These are phyloP conservation scores for Kluyveromyces marxianus DNA, from an alignment of 1,139 yeast species.

Conservation along the genomic window DNA sequence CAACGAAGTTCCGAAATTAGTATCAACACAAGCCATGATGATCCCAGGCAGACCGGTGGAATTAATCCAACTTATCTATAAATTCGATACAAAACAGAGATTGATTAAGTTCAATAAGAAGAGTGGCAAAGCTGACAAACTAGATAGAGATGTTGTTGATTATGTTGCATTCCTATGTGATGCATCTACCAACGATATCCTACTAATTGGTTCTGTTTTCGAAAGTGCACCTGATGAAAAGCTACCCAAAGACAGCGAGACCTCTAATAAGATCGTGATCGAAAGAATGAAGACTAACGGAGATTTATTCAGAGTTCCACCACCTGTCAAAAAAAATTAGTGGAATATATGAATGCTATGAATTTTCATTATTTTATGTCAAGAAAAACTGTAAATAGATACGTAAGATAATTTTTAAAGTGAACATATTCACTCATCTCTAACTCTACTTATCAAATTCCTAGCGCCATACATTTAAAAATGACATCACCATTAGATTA, in stretches of 20 bases:
- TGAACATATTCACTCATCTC: background rate
- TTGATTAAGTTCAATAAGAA: slow-evolving; percentile 44
- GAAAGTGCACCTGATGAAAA: slow-evolving; percentile 45
- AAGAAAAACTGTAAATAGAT: background rate
- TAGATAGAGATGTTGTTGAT: slow-evolving; percentile 59
- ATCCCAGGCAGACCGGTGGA: slow-evolving; percentile 52
- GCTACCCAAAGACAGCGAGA: slow-evolving; percentile 30
- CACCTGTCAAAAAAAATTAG: slow-evolving; percentile 11
- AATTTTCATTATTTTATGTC: background rate
- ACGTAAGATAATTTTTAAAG: background rate
- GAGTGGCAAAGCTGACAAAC: slow-evolving; percentile 38
- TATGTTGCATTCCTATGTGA: slow-evolving; percentile 72
- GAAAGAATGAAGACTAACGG: slow-evolving; percentile 43
- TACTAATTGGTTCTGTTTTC: slow-evolving; percentile 73
- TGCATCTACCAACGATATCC: slow-evolving; percentile 57
- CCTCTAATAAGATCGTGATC: slow-evolving; percentile 32
- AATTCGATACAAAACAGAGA: slow-evolving; percentile 66
- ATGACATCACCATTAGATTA: background rate
- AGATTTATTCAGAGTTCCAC: slow-evolving; percentile 42
- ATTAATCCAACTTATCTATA: slow-evolving; percentile 68
- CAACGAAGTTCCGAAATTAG: slow-evolving; percentile 62
- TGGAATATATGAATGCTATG: background rate
- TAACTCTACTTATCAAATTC: background rate
- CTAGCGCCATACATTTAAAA: background rate
- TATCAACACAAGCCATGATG: slow-evolving; percentile 63